Evolutionary conservation across 306 rosid species (phyloP).

Genomic region (Luffa aegyptiaca): DNA sequence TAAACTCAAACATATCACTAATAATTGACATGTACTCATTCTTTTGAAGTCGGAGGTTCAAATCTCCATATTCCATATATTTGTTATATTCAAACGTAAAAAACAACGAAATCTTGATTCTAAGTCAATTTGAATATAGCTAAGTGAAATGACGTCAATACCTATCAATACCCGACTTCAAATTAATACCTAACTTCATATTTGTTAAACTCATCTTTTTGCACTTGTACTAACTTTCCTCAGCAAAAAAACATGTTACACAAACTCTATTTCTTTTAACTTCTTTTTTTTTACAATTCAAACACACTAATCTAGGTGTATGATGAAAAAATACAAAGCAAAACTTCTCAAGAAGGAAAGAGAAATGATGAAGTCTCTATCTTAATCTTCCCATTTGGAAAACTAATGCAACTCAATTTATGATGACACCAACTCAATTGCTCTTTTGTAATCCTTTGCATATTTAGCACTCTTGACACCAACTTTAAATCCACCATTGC

Average conservation of each 20-base stretch:
- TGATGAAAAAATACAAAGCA: background rate
- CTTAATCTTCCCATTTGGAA: conserved; percentile 48
- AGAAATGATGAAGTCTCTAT: conserved; percentile 58
- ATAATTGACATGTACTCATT: too few relatives aligned
- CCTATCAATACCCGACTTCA: too few relatives aligned
- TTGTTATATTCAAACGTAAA: too few relatives aligned
- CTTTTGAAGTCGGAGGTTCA: too few relatives aligned
- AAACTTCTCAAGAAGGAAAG: conserved; percentile 39
- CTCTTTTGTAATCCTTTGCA: conserved; percentile 61
- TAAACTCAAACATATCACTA: too few relatives aligned
- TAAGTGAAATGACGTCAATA: too few relatives aligned
- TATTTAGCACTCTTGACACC: conserved; percentile 64
- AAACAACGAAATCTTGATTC: too few relatives aligned
- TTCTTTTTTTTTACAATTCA: background rate
- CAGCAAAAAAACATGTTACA: too few relatives aligned
- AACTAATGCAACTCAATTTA: conserved; percentile 48
- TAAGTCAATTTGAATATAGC: too few relatives aligned
- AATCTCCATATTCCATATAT: too few relatives aligned
- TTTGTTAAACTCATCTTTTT: background rate
- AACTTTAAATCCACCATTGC: conserved; percentile 78
- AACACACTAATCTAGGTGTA: background rate
- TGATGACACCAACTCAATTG: conserved; percentile 76
- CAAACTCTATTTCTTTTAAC: background rate
- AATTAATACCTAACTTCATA: too few relatives aligned
- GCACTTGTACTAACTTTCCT: too few relatives aligned